Base-by-base conservation (phyloP, 2,329 filamentous ascomycete species). In the Diaporthe destruens region DNA sequence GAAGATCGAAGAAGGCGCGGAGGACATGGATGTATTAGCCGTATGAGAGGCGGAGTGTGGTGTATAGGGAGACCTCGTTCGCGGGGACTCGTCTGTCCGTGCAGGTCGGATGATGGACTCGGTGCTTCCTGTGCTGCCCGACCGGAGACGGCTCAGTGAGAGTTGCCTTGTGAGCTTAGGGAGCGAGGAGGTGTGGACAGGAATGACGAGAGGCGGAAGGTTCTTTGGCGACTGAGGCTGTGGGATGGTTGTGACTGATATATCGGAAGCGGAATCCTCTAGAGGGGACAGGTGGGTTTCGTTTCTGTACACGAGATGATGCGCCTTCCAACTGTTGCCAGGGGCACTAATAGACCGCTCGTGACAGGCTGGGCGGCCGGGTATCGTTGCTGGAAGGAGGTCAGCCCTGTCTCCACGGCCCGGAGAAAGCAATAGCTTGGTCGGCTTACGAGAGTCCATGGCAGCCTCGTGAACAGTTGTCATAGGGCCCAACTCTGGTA, bases 381-480 rank as follows among this genome's bases (percentile, higher is more conserved):
- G 91, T 76, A 93, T 91, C 36, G 91, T 92, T 75, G 91, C 90
- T 92, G 75, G 57, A 63, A 32, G 23, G 42, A 23, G n/a, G 77
- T 81, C 66, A 78, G 77, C 51, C 66, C 49, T 32, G 67, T 54
- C 63, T 69, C 69, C 25, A 44, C 36, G 7, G 32, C 42, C 23
- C 20, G 75, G 51, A 69, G 71, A 55, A 16, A 23, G 14, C 67
- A 66, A 69, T 74, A 65, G 14, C 32, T n/a, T 34, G 23, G 42
- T 49, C 29, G 57, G 84, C 91, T 84, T 84, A 93, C 91, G 91
- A 77, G 91, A 93, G 81, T 93, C 91, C 90, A 93, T 92, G 67
- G 89, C 80, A 63, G 87, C 81, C 78, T 92, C 91, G 75, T 92
- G 90, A 18, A 92, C 90, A 1, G 90, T 92, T 6, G 90, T 91